phyloP scores from a whole-genome alignment of 306 rosid species.

The Pyrus pyrifolia region DNA sequence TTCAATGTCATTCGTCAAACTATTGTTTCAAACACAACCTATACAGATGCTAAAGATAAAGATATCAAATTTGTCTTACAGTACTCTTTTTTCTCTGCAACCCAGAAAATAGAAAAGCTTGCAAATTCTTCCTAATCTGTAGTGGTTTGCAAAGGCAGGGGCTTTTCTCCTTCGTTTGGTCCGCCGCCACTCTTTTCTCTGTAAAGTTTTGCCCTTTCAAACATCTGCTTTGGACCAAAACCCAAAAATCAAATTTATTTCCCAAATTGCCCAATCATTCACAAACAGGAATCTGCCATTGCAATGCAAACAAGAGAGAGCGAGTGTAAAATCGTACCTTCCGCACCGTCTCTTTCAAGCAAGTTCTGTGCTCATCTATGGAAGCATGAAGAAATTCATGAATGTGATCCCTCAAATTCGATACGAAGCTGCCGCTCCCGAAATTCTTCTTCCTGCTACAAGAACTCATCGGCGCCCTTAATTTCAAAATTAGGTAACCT shows the following conservation, averaged over 20 bases:
- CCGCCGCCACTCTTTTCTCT: slow-evolving; percentile 11
- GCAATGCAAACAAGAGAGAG: neutral
- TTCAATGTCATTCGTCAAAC: neutral
- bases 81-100: neutral
- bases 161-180: slow-evolving; percentile 22
- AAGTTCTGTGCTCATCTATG: slow-evolving; percentile 44
- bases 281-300: neutral
- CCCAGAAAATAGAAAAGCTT: slow-evolving; percentile 4
- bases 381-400: slow-evolving; percentile 55
- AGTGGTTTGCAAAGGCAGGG: slow-evolving; percentile 20
- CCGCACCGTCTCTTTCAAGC: slow-evolving; percentile 42
- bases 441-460: slow-evolving; percentile 50
- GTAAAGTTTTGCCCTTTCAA: slow-evolving; percentile 22
- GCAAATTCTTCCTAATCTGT: slow-evolving; percentile 21
- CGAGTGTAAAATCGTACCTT: slow-evolving; percentile 26
- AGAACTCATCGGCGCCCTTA: slow-evolving; percentile 24
- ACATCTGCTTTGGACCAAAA: slow-evolving; percentile 31
- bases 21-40: neutral
- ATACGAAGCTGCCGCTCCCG: slow-evolving; percentile 46
- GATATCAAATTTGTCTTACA: neutral
- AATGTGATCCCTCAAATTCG: slow-evolving; percentile 42
- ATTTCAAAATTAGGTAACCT: neutral
- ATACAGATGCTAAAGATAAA: neutral
- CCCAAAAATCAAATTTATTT: neutral
- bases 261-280: neutral